These are phyloP conservation scores for Lentinula aciculospora DNA, from an alignment of 768 basidiomycete species.

Conservation along the genomic window DNA sequence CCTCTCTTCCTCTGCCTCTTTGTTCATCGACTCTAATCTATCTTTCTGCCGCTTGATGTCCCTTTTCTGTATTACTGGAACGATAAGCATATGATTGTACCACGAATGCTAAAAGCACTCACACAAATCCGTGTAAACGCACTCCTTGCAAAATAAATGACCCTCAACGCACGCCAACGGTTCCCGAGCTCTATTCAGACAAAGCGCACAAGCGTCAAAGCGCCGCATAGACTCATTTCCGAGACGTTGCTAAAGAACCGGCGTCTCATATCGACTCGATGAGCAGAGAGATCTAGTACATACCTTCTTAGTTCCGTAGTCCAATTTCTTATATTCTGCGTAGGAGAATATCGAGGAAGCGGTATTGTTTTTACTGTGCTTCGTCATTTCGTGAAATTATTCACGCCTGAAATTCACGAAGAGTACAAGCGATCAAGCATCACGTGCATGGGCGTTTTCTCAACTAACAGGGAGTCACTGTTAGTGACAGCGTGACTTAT, in stretches of 20 bases:
- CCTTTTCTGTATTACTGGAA: constrained; percentile 78
- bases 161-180: constrained; percentile 83
- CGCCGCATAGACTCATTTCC: constrained; percentile 91
- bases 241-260: constrained; percentile 54
- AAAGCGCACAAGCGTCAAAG: constrained; percentile 89
- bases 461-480: too few relatives aligned
- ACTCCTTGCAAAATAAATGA: constrained; percentile 95
- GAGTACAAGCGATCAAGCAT: too few relatives aligned
- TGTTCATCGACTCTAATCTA: constrained; percentile 65
- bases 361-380: constrained; percentile 88
- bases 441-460: too few relatives aligned
- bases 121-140: constrained; percentile 82
- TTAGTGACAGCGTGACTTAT: too few relatives aligned
- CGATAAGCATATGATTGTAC: constrained; percentile 3
- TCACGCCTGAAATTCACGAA: too few relatives aligned
- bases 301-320: constrained; percentile 80
- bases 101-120: constrained; percentile 21
- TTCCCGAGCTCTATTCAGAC: constrained; percentile 76
- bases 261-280: not conserved
- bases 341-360: constrained; percentile 88
- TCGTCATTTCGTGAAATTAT: constrained; percentile 71
- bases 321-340: constrained; percentile 80
- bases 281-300: constrained; percentile 12
- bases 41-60: constrained; percentile 90
- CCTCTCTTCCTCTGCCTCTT: constrained; percentile 78